Evolutionary conservation across 805 yeast species (phyloP), one percentile per base, ranked within the genome.

Genomic region (Metschnikowia shivogae): DNA sequence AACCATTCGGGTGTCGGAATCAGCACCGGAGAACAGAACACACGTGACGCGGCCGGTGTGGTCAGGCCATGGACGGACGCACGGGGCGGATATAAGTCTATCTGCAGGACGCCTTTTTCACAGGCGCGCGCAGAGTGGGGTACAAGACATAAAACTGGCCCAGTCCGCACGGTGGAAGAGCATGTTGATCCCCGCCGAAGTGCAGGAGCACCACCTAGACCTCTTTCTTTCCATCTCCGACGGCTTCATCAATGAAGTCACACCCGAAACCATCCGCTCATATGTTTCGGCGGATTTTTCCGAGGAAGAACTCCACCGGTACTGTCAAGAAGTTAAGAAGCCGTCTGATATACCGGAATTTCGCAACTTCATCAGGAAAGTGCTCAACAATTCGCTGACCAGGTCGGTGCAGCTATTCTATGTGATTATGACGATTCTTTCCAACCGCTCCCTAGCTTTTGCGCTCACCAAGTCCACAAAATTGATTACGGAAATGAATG

Each of bases 401-500:
- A 30, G 46, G 4, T 46, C 69, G 1, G 45, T 53, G 24, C 53
- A 56, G 34, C 27, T 47, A n/a, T 63, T 67, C 43, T 53, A 55
- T 13, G 27, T 66, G 1, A 46, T 63, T 9, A 58, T 59, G 52
- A 46, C 53, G 4, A 53, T 56, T 1, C 60, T 71, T 42, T 58
- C 58, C n/a, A 62, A 65, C 29, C 58, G 69, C 39, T 42, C 67
- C 7, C 47, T 55, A 5, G 48, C 57, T 1, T 72, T 68, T 3
- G 51, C 58, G 0, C 50, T 68, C 30, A 65, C 74, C n/a, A 57
- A 56, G n/a, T 56, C 70, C 7, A 49, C 63, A 10, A 70, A 65
- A 20, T 55, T 63, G 24, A 43, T 72, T 5, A 51, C 60, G 14
- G 73, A 72, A 12, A 72, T 72, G 76, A 39, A 62, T 5, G 13